Conservation (phyloP, 441 rosid species). For the Syzygium malaccense region DNA sequence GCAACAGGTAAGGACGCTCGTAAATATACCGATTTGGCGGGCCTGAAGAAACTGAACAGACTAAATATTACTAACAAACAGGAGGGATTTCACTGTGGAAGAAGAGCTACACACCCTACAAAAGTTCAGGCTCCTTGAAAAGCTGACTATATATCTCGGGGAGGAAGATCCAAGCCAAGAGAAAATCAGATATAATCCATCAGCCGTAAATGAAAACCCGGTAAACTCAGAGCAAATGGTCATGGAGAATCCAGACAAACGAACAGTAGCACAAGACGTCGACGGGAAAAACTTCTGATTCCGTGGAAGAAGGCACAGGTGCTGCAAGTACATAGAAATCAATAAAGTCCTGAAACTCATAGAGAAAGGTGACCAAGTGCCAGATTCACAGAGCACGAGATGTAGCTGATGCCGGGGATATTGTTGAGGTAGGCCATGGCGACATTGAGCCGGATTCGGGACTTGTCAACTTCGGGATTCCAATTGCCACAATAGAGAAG, state of each 20-base stretch:
- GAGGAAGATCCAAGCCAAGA: constrained; percentile 13
- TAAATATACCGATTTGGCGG: neutral
- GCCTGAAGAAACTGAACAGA: constrained; percentile 20
- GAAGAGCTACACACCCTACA: neutral
- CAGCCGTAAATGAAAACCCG: neutral
- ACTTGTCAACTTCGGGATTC: neutral
- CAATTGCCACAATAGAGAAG: neutral
- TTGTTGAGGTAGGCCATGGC: neutral
- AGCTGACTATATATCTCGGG: constrained; percentile 36
- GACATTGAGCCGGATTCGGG: neutral
- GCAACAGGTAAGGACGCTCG: neutral
- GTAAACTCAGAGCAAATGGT: neutral
- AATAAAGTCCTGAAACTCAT: neutral
- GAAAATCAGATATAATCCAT: no score
- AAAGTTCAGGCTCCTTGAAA: constrained; percentile 7
- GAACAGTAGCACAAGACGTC: no score
- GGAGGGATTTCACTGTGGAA: neutral
- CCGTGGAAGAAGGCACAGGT: neutral
- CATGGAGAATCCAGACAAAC: neutral
- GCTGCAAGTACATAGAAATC: neutral
- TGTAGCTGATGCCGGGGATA: neutral
- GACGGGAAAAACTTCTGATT: neutral
- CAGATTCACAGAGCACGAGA: neutral
- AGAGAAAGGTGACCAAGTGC: neutral
- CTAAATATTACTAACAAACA: constrained; percentile 24